Base-by-base conservation (phyloP, 2,329 filamentous ascomycete species). In the Penicillium freii region DNA sequence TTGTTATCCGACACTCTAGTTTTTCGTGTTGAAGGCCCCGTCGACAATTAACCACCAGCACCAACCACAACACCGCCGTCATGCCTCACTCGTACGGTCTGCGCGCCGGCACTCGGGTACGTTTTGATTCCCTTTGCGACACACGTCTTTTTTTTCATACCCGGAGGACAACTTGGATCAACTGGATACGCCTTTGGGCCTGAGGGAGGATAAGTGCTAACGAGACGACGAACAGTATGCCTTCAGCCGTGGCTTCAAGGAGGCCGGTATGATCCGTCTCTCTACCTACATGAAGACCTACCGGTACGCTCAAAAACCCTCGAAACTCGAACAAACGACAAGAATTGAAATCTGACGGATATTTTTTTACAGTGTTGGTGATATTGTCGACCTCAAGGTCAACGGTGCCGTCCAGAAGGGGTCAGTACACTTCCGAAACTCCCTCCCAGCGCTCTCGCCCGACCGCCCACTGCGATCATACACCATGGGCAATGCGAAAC, bases 371-470 rank as follows among this genome's bases (percentile, higher is more conserved):
- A 91, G 88, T 80, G 94, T 99, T 76, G 94, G 94, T 80, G 94
- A 99, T 77, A 97, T 97, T 73, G 94, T 99, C 76, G 94, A 99
- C 79, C 91, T 99, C 80, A 95, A 96, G 83, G 90, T 90, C 77
- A 97, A 99, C 84, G 94, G 92, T 89, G 94, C 92, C 76, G 90
- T 95, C 68, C 92, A 96, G 85, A 96, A 96, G 87, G 92, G 92
- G 90, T 94, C 83, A 87, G 88, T 82, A 72, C 61, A 68, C 65
- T 62, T 62, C 68, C 64, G 60, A 60, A 57, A 43, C 42, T 44
- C 43, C 29, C 40, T 27, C 43, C 46, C 45, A 45, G 34, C 44
- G 33, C 39, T 38, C 31, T 46, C n/a, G 43, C 48, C 25, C 42
- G 33, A 56, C 27, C 42, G 54, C 23, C 27, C 44, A 34, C 29